These are phyloP conservation scores for Globisporangium parvum DNA, from an alignment of 352 stramenopile genomes.

Conservation along the genomic window DNA sequence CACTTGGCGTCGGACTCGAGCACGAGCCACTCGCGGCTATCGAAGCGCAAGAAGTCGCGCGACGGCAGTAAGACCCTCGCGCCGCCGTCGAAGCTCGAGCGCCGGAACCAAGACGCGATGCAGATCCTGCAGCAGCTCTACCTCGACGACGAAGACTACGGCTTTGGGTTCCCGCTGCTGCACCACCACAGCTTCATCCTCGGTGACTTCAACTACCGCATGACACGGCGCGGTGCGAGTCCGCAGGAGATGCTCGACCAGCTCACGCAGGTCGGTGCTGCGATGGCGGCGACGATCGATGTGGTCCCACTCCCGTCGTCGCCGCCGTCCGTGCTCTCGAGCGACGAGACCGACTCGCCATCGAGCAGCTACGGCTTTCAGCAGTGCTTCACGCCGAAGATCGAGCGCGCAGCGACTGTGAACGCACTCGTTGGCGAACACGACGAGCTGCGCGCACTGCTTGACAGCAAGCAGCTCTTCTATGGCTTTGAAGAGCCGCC, in stretches of 20 bases:
- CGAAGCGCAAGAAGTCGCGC: slow-evolving; percentile 18
- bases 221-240: slow-evolving; percentile 38
- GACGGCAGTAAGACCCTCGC: slow-evolving; percentile 1
- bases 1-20: slow-evolving; percentile 83
- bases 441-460: slow-evolving; percentile 65
- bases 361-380: slow-evolving; percentile 29
- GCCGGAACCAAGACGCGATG: slow-evolving; percentile 78
- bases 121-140: slow-evolving; percentile 80
- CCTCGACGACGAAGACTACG: slow-evolving; percentile 75
- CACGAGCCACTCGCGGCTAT: slow-evolving; percentile 31
- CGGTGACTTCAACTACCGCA: slow-evolving; percentile 88
- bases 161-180: slow-evolving; percentile 76
- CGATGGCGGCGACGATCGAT: slow-evolving; percentile 4
- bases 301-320: slow-evolving; percentile 10
- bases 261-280: slow-evolving; percentile 11
- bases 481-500: slow-evolving; percentile 67
- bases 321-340: slow-evolving; percentile 3
- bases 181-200: slow-evolving; percentile 88
- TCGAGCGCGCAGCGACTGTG: slow-evolving; percentile 21
- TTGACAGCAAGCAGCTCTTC: slow-evolving; percentile 65
- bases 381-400: slow-evolving; percentile 42
- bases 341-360: slow-evolving; percentile 18
- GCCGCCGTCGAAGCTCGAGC: slow-evolving; percentile 61
- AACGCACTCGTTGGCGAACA: slow-evolving; percentile 47
- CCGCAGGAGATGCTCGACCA: slow-evolving; percentile 51